Evolutionary conservation across 768 basidiomycete species (phyloP).

Genomic region (Chalciporus chontae): DNA sequence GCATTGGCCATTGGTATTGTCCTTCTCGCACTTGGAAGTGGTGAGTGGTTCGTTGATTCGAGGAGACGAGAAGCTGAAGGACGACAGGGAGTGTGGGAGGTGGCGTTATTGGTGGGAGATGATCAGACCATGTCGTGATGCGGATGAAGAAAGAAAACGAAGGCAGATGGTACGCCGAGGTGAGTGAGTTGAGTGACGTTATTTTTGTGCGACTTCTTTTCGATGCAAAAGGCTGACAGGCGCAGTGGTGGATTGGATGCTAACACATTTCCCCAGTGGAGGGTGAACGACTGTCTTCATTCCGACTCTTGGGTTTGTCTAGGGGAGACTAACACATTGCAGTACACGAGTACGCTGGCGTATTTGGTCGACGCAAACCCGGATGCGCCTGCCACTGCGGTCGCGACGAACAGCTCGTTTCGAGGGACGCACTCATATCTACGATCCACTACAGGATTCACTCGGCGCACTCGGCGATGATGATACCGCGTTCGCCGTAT

Average conservation of each 20-base stretch:
- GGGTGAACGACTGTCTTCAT: too few species aligned
- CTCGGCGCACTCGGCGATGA: constrained; percentile 75
- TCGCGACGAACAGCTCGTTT: constrained; percentile 73
- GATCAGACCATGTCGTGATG: constrained; percentile 47
- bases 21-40: constrained; percentile 69
- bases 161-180: constrained; percentile 61
- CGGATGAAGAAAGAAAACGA: constrained; percentile 42
- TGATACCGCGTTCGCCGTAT: constrained; percentile 63
- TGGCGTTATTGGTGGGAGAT: constrained; percentile 55
- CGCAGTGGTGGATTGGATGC: not conserved
- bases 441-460: constrained; percentile 72
- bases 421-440: constrained; percentile 66
- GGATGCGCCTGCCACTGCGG: constrained; percentile 70
- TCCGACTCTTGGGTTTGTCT: too few species aligned
- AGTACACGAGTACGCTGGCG: constrained; percentile 71
- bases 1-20: constrained; percentile 73
- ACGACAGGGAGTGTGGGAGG: constrained; percentile 46
- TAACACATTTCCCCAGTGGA: too few species aligned
- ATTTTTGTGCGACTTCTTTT: constrained; percentile 69
- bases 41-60: constrained; percentile 33
- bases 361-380: constrained; percentile 86
- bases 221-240: constrained; percentile 49
- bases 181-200: constrained; percentile 67
- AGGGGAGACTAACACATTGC: constrained; percentile 7
- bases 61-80: not conserved